phyloP scores from a whole-genome alignment of 495 filamentous ascomycete genomes.

The Penicillium dipodomyicola region DNA sequence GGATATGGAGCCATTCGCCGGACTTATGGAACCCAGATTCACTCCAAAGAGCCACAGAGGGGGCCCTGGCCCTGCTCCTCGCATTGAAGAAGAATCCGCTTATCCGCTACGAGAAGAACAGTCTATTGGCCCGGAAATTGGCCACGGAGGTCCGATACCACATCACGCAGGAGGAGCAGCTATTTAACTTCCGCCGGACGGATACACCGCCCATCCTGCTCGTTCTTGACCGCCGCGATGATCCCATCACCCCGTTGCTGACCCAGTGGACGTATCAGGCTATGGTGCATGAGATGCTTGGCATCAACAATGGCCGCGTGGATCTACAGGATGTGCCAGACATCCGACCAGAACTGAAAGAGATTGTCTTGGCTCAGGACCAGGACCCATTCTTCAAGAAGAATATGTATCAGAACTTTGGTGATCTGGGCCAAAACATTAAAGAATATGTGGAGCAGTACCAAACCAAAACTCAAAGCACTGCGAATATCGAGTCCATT shows the following conservation, averaged over 20 bases:
- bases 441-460: conserved; percentile 99
- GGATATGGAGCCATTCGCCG: conserved; percentile 70
- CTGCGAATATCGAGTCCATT: conserved; percentile 92
- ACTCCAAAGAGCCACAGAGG: conserved; percentile 79
- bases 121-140: conserved; percentile 84
- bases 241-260: conserved; percentile 91
- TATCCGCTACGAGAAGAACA: conserved; percentile 92
- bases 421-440: conserved; percentile 94
- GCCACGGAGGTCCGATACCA: conserved; percentile 89
- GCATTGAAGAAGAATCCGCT: conserved; percentile 94
- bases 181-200: conserved; percentile 94
- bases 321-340: conserved; percentile 85
- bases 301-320: conserved; percentile 89
- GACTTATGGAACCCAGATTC: conserved; percentile 90
- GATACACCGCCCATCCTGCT: conserved; percentile 94
- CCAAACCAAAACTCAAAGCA: conserved; percentile 89
- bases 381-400: conserved; percentile 99
- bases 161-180: conserved; percentile 91
- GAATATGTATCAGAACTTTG: conserved; percentile 99
- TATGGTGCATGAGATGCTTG: conserved; percentile 95
- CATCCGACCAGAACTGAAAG: conserved; percentile 83
- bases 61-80: conserved; percentile 75
- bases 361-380: conserved; percentile 94
- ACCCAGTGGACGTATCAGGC: conserved; percentile 99
- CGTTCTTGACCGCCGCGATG: conserved; percentile 87